Percentiles rank a stretch among this genome's conserved stretches.
These are phyloP conservation scores for Rhizoclosmatium sp. DNA, from an alignment of 192 early-diverging fungal genomes.

Conservation along the genomic window DNA sequence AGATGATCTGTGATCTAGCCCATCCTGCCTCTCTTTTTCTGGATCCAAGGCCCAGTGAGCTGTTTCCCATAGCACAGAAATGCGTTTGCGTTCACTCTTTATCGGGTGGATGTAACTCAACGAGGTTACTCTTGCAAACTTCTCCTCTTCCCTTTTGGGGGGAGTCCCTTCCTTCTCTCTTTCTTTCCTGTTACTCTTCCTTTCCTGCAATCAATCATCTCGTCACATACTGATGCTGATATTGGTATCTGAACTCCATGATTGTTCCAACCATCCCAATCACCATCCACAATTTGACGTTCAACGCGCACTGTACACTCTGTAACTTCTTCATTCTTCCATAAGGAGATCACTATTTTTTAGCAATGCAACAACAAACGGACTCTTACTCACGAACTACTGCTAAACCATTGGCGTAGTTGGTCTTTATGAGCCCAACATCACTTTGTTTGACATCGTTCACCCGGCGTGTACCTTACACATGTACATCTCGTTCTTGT, in stretches of 20 bases:
- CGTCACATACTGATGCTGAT: neutral
- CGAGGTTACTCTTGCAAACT: constrained; percentile 6
- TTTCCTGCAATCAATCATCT: neutral
- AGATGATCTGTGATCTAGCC: too few relatives aligned
- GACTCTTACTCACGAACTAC: constrained; percentile 3
- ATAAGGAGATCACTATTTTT: neutral
- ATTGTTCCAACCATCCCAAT: neutral
- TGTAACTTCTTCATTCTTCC: constrained; percentile 10
- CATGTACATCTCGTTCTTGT: too few relatives aligned
- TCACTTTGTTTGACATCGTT: neutral
- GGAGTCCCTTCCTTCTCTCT: neutral
- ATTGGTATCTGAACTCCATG: neutral
- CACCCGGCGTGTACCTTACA: too few relatives aligned
- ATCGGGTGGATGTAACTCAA: neutral
- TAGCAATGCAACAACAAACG: neutral
- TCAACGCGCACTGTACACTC: constrained; percentile 7
- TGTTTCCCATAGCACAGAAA: constrained; percentile 32
- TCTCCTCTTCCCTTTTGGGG: neutral
- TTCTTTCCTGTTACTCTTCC: neutral
- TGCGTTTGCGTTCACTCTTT: constrained; percentile 5
- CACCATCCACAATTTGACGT: neutral
- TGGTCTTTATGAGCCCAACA: constrained; percentile 9
- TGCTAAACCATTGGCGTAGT: neutral
- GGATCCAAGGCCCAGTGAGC: neutral
- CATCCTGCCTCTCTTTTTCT: too few relatives aligned